These are phyloP conservation scores for Trametes cinnabarina DNA, from an alignment of 768 basidiomycete species.

Conservation along the genomic window DNA sequence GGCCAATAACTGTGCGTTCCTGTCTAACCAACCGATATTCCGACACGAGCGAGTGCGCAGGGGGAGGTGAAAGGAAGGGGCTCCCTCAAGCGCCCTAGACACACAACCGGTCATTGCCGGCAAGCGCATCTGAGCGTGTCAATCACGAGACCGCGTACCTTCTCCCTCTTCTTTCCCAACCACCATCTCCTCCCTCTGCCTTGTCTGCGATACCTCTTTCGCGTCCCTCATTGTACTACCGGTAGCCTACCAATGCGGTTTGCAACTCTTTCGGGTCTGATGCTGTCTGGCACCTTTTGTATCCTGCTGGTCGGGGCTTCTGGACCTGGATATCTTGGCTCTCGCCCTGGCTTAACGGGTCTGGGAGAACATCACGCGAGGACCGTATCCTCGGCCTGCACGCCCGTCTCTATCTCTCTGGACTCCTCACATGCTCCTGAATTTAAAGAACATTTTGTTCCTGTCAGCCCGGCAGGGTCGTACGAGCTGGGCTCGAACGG, in stretches of 20 bases:
- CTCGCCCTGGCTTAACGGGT: neutral
- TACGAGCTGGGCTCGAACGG: slow-evolving; percentile 29
- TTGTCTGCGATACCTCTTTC: neutral
- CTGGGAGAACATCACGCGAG: neutral
- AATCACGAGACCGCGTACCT: slow-evolving; percentile 10
- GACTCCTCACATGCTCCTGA: slow-evolving; percentile 17
- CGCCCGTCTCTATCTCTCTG: slow-evolving; percentile 31
- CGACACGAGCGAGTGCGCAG: neutral
- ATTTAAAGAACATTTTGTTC: slow-evolving; percentile 26
- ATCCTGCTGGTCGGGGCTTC: neutral
- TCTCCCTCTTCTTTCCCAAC: neutral
- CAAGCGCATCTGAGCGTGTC: neutral
- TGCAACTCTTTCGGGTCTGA: neutral
- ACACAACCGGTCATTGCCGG: neutral
- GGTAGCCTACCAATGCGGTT: neutral
- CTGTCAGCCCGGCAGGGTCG: slow-evolving; percentile 31
- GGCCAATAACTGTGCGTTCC: neutral
- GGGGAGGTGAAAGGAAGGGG: neutral
- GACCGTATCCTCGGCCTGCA: slow-evolving; percentile 14
- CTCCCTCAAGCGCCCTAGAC: neutral
- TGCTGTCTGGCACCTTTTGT: neutral
- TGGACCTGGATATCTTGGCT: neutral
- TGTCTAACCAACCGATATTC: neutral
- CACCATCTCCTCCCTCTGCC: neutral
- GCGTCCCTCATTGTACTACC: neutral